Conservation (phyloP, 164 flowering plant species). For the Berberis vulgaris region DNA sequence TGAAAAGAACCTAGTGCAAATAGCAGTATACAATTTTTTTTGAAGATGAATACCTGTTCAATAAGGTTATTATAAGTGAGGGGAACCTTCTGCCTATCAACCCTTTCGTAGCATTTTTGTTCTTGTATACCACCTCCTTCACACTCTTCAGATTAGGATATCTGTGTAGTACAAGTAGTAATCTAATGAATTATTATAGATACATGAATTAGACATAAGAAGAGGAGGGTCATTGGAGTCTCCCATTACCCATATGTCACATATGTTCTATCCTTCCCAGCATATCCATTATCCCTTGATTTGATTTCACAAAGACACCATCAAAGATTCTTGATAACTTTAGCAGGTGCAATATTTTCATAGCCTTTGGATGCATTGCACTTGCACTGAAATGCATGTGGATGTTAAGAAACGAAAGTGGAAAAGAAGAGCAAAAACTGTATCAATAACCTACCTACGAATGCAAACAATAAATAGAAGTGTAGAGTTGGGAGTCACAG, state of each 20-base stretch:
- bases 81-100: conserved; percentile 54
- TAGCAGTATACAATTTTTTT: background rate
- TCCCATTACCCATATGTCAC: conserved; percentile 72
- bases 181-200: background rate
- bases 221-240: background rate
- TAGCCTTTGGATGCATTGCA: conserved; percentile 60
- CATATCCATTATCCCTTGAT: conserved; percentile 39
- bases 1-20: background rate
- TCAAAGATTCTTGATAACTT: conserved; percentile 33
- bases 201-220: background rate
- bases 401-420: background rate
- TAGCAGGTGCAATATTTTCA: conserved; percentile 44
- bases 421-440: background rate
- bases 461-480: conserved; percentile 73
- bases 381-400: conserved; percentile 30
- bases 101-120: conserved; percentile 38
- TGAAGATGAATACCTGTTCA: conserved; percentile 50
- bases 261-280: conserved; percentile 61
- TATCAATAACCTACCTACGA: conserved; percentile 43
- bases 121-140: conserved; percentile 75
- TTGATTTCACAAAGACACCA: conserved; percentile 69
- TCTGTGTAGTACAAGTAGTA: conserved; percentile 24
- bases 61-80: conserved; percentile 72
- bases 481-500: conserved; percentile 25
- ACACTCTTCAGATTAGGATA: conserved; percentile 77